Conservation (phyloP, 345 rosid species). For the Psidium guajava region DNA sequence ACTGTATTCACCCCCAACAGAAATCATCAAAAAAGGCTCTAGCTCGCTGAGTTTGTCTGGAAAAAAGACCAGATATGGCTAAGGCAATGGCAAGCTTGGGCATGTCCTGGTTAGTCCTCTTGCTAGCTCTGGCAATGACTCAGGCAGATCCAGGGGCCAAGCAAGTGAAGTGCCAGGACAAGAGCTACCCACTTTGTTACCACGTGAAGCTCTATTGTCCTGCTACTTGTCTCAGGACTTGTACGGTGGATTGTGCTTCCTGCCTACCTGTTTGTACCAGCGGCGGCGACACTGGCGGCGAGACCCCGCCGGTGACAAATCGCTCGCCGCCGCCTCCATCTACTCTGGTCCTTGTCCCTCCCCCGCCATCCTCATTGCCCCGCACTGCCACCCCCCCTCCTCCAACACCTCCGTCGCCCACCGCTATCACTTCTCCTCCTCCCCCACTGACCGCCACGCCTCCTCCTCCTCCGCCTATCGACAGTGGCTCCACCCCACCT, state of each 20-base stretch:
- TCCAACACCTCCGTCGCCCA: slow-evolving; percentile 3
- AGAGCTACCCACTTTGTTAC: not conserved
- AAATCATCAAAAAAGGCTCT: not conserved
- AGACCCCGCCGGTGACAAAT: not conserved
- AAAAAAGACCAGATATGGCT: not conserved
- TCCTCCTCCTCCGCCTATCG: slow-evolving; percentile 4
- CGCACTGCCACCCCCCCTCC: not conserved
- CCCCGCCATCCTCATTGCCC: not conserved
- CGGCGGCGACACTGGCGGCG: not conserved
- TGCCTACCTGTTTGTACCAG: not conserved
- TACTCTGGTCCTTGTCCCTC: not conserved
- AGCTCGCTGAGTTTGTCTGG: not conserved
- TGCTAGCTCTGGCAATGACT: not conserved
- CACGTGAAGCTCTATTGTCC: not conserved
- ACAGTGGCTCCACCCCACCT: not conserved
- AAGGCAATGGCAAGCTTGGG: not conserved
- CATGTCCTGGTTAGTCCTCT: not conserved
- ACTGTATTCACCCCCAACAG: too few relatives aligned
- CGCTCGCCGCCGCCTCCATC: not conserved
- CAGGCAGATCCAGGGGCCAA: not conserved
- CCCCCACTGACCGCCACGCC: not conserved
- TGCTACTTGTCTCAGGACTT: not conserved
- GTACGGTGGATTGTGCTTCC: not conserved
- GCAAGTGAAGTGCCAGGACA: slow-evolving; percentile 3
- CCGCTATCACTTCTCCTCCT: not conserved